Base-by-base conservation (phyloP, 768 basidiomycete species). In the Pulveroboletus sp. region DNA sequence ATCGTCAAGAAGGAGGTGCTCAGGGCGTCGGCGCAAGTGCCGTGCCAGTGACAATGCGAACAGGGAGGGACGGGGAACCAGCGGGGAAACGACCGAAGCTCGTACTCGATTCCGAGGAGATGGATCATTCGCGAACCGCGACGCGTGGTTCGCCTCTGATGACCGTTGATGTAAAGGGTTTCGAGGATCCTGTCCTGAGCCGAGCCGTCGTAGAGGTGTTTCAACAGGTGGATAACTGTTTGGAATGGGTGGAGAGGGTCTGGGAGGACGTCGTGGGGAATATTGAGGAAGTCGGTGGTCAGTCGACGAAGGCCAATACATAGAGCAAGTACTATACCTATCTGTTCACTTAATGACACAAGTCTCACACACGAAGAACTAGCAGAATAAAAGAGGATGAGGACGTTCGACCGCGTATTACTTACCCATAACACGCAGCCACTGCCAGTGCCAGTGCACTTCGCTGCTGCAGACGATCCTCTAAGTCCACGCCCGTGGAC, bases 101-200 rank as follows among this genome's bases (percentile, higher is more conserved):
- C 17, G 47, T 62, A 5, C 50, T 69, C n/a, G 52, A 70, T 46
- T 49, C 14, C 14, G 55, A 59, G 45, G 61, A 63, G 29, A 30
- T 50, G 47, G 56, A 56, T 23, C 52, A 54, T 34, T 47, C 20
- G 22, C 44, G 45, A 49, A 19, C 32, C 9, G 26, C 41, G 23
- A 19, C 24, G 1, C 49, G 43, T 19, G 43, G 42, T 44, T 49
- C 46, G 13, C 45, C 48, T 16, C 38, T 26, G 22, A 30, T 47
- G 2, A 26, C 27, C 19, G 14, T 67, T 6, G 57, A 61, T 10
- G 71, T 85, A 35, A 83, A 82, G 59, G 86, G 86, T 2, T 88
- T 87, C 56, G 84, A 88, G 49, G 85, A 85, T 55, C 73, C 73
- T 23, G 69, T 82, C 1, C 68, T 89, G 43, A 68, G 57, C n/a